These are phyloP conservation scores for Hypoxylon fragiforme DNA, from an alignment of 495 filamentous ascomycete species.

Conservation along the genomic window DNA sequence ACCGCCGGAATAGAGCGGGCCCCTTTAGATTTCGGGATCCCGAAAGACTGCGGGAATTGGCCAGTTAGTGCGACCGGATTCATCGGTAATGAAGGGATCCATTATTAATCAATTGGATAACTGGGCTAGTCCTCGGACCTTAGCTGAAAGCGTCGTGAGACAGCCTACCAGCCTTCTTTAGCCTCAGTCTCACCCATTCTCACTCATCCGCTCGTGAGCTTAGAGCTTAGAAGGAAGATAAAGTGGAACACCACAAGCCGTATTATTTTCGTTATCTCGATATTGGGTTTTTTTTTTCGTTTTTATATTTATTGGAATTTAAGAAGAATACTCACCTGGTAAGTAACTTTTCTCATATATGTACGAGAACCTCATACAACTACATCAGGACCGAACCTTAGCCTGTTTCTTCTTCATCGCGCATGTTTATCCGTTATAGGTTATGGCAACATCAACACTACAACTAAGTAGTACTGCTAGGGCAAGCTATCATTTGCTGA, in stretches of 20 bases:
- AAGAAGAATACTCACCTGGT: not conserved
- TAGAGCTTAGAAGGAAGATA: not conserved
- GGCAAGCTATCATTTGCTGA: slow-evolving; percentile 8
- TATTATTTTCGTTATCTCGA: slow-evolving; percentile 29
- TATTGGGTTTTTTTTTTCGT: slow-evolving; percentile 22
- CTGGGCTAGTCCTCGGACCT: not conserved
- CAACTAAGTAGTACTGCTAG: slow-evolving; percentile 3
- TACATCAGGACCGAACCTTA: not conserved
- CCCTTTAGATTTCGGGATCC: slow-evolving; percentile 9
- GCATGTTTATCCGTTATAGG: not conserved
- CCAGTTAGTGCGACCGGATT: slow-evolving; percentile 5
- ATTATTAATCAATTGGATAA: not conserved
- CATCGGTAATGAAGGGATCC: slow-evolving; percentile 15
- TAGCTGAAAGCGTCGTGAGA: not conserved
- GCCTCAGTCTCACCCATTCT: slow-evolving; percentile 20
- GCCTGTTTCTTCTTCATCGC: not conserved
- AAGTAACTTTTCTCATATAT: not conserved
- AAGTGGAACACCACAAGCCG: slow-evolving; percentile 22
- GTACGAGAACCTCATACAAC: not conserved
- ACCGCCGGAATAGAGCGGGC: slow-evolving; percentile 4
- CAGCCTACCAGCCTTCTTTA: not conserved
- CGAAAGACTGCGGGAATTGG: slow-evolving; percentile 1
- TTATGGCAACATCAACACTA: slow-evolving; percentile 21
- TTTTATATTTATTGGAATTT: not conserved
- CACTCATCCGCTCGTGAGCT: too few species aligned